Evolutionary conservation across 176 grass and related monocot genomes (phyloP).

Genomic region (Aegilops speltoides): DNA sequence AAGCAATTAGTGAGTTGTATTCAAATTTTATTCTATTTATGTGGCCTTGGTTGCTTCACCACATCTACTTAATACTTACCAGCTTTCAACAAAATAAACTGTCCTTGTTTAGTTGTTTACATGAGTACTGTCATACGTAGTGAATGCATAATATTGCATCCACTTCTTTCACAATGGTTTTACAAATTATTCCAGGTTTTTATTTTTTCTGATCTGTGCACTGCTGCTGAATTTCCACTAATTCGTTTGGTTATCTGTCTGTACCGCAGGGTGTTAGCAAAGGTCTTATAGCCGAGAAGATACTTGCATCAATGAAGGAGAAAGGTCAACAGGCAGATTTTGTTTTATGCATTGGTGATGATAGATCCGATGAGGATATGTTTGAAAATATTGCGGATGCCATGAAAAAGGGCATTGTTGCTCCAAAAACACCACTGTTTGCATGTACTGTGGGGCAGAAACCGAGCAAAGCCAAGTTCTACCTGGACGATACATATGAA

Average conservation of each 20-base stretch:
- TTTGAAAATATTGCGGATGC: conserved; percentile 75
- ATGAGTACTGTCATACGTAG: neutral
- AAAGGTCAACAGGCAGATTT: conserved; percentile 67
- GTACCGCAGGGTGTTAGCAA: conserved; percentile 71
- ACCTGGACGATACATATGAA: conserved; percentile 80
- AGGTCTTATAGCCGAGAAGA: conserved; percentile 77
- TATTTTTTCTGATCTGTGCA: neutral
- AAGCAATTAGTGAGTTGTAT: neutral
- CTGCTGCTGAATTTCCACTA: neutral
- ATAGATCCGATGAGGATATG: conserved; percentile 94
- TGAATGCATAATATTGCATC: neutral
- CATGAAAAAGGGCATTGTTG: conserved; percentile 58
- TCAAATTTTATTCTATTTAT: neutral
- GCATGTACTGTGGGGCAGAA: conserved; percentile 92
- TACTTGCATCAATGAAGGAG: conserved; percentile 66
- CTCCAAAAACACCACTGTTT: conserved; percentile 57
- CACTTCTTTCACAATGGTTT: neutral
- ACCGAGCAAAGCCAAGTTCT: conserved; percentile 88
- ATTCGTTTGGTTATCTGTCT: neutral
- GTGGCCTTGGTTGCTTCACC: neutral
- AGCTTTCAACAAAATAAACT: conserved; percentile 3
- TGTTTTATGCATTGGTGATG: conserved; percentile 81
- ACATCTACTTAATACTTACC: neutral
- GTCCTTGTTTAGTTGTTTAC: neutral
- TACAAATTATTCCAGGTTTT: neutral